phyloP scores from a whole-genome alignment of 163 green algal genomes.

The Trebouxia gelatinosa region DNA sequence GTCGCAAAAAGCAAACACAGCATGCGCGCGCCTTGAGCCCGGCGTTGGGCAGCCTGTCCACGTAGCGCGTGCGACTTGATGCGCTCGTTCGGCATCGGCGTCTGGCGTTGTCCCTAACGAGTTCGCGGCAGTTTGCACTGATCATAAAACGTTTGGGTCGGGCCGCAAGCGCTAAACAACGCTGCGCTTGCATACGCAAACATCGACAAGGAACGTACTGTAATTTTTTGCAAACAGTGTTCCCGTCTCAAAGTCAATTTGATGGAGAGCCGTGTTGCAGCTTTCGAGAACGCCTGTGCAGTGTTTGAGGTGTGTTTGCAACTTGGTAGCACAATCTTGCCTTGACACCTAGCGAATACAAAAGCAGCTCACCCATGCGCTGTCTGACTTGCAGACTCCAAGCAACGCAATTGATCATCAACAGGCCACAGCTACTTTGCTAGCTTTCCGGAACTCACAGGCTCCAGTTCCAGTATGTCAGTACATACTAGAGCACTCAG shows the following conservation, averaged over 20 bases:
- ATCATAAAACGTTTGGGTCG: not conserved
- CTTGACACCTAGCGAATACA: too few relatives aligned
- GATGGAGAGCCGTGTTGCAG: constrained; percentile 8
- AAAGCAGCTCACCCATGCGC: not conserved
- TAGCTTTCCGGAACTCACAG: constrained; percentile 48
- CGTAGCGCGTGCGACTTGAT: too few relatives aligned
- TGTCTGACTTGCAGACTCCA: not conserved
- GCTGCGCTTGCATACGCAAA: too few relatives aligned
- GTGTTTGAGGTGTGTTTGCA: constrained; percentile 3
- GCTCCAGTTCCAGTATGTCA: not conserved
- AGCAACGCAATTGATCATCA: not conserved
- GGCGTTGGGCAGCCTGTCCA: too few relatives aligned
- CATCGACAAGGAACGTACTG: not conserved
- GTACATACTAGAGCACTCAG: too few relatives aligned
- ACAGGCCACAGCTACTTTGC: constrained; percentile 33
- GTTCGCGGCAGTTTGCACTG: not conserved
- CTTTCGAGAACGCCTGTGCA: constrained; percentile 20
- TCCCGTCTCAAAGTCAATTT: not conserved
- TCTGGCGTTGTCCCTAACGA: not conserved
- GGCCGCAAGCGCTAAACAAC: not conserved
- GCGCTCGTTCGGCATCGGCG: too few relatives aligned
- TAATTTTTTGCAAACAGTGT: too few relatives aligned
- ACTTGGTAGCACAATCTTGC: too few relatives aligned
- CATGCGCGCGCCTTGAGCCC: too few relatives aligned
- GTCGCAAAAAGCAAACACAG: too few relatives aligned